Base-by-base conservation (phyloP, 345 rosid genomes). In the Abelmoschus esculentus region DNA sequence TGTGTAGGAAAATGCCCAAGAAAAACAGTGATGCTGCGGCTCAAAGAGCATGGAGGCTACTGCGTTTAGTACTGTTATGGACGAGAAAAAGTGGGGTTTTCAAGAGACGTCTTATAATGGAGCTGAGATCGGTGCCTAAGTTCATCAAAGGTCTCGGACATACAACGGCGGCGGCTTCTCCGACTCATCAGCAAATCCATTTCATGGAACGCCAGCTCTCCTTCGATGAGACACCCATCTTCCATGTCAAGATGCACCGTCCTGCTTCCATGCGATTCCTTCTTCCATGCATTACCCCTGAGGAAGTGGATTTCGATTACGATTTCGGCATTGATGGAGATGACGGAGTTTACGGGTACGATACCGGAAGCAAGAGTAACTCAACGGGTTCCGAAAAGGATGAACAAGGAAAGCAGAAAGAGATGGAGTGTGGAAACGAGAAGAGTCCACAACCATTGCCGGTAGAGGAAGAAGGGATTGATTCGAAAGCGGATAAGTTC, bases 401-500 rank as follows among this genome's bases (percentile, higher is more conserved):
- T 0, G 26, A n/a, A 38, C 57, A 17, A 10, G 79, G 61, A 10
- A 79, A 75, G 11, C 76, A 4, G 19, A 19, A 54, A 1, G 53
- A 64, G 9, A 65, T 72, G 57, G 73, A 12, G n/a, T 26, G 19
- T 42, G 80, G 65, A 12, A 14, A 73, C 1, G 73, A 18, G 59
- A 77, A 60, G 19, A 71, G 44, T 8, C 7, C 32, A 8, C 28
- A 29, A 73, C 70, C 55, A 0, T 70, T 53, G 18, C 13, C 58
- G 9, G 2, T 12, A 2, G 87, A 86, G 70, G 97, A 86, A 59
- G 82, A 82, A 73, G 97, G 82, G 64, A 87, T 95, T 65, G 97
- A 95, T 73, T 69, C 72, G 66, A 86, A 84, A 77, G 99, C 99
- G 0, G 99, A 88, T 78, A 82, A 85, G 88, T 95, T 95, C 72